Conservation (phyloP, 208 protist genomes). For the Borovskyia barvae region DNA sequence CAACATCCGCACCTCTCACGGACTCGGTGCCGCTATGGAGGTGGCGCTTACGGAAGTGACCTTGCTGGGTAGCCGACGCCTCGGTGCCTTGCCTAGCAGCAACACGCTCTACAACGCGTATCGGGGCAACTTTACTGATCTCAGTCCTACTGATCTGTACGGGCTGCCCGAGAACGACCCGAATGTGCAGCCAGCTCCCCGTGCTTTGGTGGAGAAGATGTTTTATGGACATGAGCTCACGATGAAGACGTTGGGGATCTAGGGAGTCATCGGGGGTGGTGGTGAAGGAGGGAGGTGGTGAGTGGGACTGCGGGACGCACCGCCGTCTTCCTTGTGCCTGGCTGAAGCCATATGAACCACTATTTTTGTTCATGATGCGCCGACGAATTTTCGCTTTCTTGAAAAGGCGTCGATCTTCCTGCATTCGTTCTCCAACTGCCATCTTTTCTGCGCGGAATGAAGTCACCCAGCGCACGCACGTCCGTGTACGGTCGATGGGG, state of each 20-base stretch:
- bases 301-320: too few species aligned
- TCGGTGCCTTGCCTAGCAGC: slow-evolving; percentile 73
- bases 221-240: slow-evolving; percentile 86
- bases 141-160: slow-evolving; percentile 68
- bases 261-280: background rate
- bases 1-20: slow-evolving; percentile 79
- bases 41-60: slow-evolving; percentile 76
- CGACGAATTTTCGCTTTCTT: too few species aligned
- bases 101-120: slow-evolving; percentile 80
- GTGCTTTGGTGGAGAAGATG: slow-evolving; percentile 64
- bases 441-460: too few species aligned
- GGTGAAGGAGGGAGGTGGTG: too few species aligned
- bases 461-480: too few species aligned
- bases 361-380: too few species aligned
- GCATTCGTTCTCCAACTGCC: too few species aligned
- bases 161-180: slow-evolving; percentile 81
- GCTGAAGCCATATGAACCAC: too few species aligned
- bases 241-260: slow-evolving; percentile 78
- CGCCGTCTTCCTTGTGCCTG: too few species aligned
- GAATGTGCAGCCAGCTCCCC: slow-evolving; percentile 82
- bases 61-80: slow-evolving; percentile 59
- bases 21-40: slow-evolving; percentile 67
- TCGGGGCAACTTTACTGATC: slow-evolving; percentile 71
- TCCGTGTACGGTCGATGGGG: too few species aligned
- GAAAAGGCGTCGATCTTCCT: too few species aligned